phyloP scores from a whole-genome alignment of 176 grass and related monocot species.

The Saccharum officinarum region DNA sequence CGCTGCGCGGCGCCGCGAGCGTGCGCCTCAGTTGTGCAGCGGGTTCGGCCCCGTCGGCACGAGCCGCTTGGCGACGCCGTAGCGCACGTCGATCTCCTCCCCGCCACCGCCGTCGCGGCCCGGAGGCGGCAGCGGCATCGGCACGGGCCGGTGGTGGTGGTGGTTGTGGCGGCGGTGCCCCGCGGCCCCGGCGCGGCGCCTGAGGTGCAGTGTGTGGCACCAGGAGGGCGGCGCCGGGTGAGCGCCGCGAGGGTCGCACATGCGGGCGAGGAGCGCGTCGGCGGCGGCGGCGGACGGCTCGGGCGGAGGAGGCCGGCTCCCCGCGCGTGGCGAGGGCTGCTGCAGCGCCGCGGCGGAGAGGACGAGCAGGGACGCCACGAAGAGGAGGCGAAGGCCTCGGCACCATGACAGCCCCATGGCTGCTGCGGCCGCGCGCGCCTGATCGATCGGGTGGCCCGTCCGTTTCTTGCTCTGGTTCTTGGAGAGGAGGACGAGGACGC shows the following conservation, averaged over 20 bases:
- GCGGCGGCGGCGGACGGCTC: constrained; percentile 14
- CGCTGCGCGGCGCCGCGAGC: not conserved
- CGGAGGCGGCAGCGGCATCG: constrained; percentile 11
- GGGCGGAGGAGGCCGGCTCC: not conserved
- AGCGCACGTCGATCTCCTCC: constrained; percentile 72
- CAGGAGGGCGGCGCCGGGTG: constrained; percentile 16
- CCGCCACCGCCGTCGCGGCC: constrained; percentile 27
- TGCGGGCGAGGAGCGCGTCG: constrained; percentile 30
- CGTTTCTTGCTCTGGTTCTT: constrained; percentile 20
- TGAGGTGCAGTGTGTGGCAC: constrained; percentile 50
- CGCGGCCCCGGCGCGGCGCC: not conserved
- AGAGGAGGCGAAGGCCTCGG: constrained; percentile 33
- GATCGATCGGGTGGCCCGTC: not conserved
- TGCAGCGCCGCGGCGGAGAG: constrained; percentile 24
- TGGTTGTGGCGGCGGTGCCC: not conserved
- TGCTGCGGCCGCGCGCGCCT: constrained; percentile 24
- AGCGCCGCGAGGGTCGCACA: constrained; percentile 36
- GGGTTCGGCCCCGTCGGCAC: constrained; percentile 88
- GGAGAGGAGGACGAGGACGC: not conserved
- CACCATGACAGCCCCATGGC: constrained; percentile 47
- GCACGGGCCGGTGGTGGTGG: not conserved
- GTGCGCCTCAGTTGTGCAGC: constrained; percentile 69
- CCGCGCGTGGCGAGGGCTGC: not conserved
- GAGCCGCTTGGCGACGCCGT: constrained; percentile 73
- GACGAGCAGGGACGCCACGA: constrained; percentile 53